These are phyloP conservation scores for Fusarium sp. DNA, from an alignment of 2,329 filamentous ascomycete species.

Conservation along the genomic window DNA sequence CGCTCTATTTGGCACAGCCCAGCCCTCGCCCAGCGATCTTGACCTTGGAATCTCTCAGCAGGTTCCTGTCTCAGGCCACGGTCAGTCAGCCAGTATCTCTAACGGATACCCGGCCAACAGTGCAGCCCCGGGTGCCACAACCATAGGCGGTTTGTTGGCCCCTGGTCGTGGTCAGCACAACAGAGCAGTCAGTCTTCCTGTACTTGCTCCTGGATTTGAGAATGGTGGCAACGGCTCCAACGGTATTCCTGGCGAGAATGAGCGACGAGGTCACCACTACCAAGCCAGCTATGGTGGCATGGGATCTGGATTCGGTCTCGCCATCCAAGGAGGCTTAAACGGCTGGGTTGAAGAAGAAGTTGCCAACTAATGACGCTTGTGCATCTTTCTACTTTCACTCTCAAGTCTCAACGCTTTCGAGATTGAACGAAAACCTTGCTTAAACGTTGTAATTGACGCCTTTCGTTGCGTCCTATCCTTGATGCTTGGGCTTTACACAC, in stretches of 20 bases:
- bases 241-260: slow-evolving; percentile 59
- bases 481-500: slow-evolving; percentile 40
- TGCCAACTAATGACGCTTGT: slow-evolving; percentile 58
- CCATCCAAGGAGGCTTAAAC: slow-evolving; percentile 70
- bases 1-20: slow-evolving; percentile 79
- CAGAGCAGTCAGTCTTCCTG: slow-evolving; percentile 88
- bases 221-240: slow-evolving; percentile 64
- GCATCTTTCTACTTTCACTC: slow-evolving; percentile 41
- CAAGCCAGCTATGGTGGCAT: slow-evolving; percentile 70
- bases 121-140: slow-evolving; percentile 67
- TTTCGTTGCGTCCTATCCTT: slow-evolving; percentile 42
- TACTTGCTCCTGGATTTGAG: slow-evolving; percentile 70
- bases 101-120: slow-evolving; percentile 68
- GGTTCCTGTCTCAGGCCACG: slow-evolving; percentile 68
- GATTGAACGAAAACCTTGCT: slow-evolving; percentile 47
- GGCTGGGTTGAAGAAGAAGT: slow-evolving; percentile 75
- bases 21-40: slow-evolving; percentile 66
- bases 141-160: slow-evolving; percentile 79
- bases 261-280: slow-evolving; percentile 72
- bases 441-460: slow-evolving; percentile 56
- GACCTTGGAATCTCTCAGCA: slow-evolving; percentile 68
- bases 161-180: slow-evolving; percentile 74
- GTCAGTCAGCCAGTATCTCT: slow-evolving; percentile 71
- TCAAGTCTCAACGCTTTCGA: slow-evolving; percentile 23
- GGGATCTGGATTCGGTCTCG: slow-evolving; percentile 67